phyloP scores from a whole-genome alignment of 495 filamentous ascomycete species.

The Daldinia loculata region DNA sequence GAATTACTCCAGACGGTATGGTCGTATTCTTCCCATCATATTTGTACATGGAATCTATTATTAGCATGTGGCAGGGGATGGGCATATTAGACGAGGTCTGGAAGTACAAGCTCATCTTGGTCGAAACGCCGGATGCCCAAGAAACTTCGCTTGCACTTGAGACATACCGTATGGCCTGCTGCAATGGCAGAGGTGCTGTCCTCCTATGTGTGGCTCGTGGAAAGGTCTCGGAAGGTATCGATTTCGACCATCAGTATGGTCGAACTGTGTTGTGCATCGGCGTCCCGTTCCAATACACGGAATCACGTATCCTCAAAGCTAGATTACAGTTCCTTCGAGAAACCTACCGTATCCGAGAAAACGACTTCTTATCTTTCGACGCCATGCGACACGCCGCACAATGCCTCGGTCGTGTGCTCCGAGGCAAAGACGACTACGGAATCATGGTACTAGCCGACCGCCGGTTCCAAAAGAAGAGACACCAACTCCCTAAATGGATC shows the following conservation, averaged over 20 bases:
- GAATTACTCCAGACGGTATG: constrained; percentile 94
- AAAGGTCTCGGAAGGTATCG: constrained; percentile 97
- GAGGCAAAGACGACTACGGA: constrained; percentile 98
- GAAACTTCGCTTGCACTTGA: constrained; percentile 96
- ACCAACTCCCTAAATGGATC: constrained; percentile 97
- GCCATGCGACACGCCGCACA: constrained; percentile 98
- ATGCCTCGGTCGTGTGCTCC: constrained; percentile 92
- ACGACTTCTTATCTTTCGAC: constrained; percentile 98
- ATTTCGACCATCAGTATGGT: constrained; percentile 99
- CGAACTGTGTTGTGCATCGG: constrained; percentile 96
- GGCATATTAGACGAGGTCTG: constrained; percentile 96
- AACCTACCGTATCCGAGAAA: constrained; percentile 95
- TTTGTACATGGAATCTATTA: constrained; percentile 98
- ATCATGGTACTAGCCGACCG: constrained; percentile 97
- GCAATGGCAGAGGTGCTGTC: constrained; percentile 93
- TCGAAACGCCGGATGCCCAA: constrained; percentile 97
- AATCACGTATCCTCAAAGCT: constrained; percentile 95
- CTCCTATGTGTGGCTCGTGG: constrained; percentile 94
- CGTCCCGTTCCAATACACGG: constrained; percentile 98
- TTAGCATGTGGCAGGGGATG: constrained; percentile 99
- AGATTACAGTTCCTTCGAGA: constrained; percentile 95
- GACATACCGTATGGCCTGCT: constrained; percentile 96
- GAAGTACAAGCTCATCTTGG: constrained; percentile 98
- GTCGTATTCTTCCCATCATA: constrained; percentile 99
- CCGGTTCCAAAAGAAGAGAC: constrained; percentile 87